These are phyloP conservation scores for Trametes gibbosa DNA, from an alignment of 768 basidiomycete species.

Conservation along the genomic window DNA sequence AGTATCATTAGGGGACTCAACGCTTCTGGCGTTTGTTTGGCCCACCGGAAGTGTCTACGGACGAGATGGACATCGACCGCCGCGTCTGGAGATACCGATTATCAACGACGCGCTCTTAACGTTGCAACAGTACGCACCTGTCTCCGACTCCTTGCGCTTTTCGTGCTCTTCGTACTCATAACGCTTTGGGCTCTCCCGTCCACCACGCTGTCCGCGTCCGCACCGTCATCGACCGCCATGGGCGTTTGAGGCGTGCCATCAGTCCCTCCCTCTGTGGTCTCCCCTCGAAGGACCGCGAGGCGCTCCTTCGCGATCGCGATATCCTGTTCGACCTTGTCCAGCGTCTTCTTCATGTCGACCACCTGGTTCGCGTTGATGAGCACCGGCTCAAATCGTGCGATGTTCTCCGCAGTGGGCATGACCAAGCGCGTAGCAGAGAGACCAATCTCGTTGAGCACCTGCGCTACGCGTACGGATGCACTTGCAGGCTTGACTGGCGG, in stretches of 20 bases:
- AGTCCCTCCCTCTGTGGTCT: slow-evolving; percentile 32
- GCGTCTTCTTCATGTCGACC: slow-evolving; percentile 85
- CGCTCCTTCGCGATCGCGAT: slow-evolving; percentile 67
- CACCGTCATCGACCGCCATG: slow-evolving; percentile 52
- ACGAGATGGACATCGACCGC: slow-evolving; percentile 72
- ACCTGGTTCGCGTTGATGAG: slow-evolving; percentile 68
- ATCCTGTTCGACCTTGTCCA: slow-evolving; percentile 87
- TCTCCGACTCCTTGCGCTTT: slow-evolving; percentile 62
- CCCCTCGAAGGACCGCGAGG: slow-evolving; percentile 32
- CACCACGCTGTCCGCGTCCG: slow-evolving; percentile 31
- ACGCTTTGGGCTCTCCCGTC: slow-evolving; percentile 68
- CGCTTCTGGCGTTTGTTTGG: slow-evolving; percentile 19
- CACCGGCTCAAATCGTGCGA: slow-evolving; percentile 68
- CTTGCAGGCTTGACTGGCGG: slow-evolving; percentile 70
- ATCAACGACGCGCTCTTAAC: background rate
- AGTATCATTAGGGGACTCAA: background rate
- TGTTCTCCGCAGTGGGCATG: slow-evolving; percentile 90
- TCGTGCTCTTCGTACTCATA: slow-evolving; percentile 34
- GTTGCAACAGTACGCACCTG: slow-evolving; percentile 43
- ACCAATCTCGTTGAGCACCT: slow-evolving; percentile 74
- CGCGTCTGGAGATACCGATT: slow-evolving; percentile 39
- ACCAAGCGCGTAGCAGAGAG: slow-evolving; percentile 73
- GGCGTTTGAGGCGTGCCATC: slow-evolving; percentile 41
- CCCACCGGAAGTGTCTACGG: slow-evolving; percentile 59
- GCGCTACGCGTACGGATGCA: slow-evolving; percentile 69